Evolutionary conservation across 75 land plant genomes (phyloP).

Genomic region (Pseudotsuga menziesii): DNA sequence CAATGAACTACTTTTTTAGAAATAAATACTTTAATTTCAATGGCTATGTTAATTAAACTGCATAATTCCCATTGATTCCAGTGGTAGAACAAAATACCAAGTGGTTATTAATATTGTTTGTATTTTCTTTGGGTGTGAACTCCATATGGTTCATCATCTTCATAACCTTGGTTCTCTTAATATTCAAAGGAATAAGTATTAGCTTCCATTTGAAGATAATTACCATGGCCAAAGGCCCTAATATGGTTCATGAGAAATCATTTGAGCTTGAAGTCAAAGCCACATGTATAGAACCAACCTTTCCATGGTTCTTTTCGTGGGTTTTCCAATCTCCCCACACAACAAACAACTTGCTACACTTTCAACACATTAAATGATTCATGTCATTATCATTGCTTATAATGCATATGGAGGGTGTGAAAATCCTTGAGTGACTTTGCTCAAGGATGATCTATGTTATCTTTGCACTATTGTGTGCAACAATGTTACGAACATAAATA

Average conservation of each 20-base stretch:
- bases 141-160: constrained; percentile 28
- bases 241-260: constrained; percentile 82
- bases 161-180: constrained; percentile 35
- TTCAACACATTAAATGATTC: too few species aligned
- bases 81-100: too few species aligned
- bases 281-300: constrained; percentile 84
- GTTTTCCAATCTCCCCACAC: constrained; percentile 86
- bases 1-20: too few species aligned
- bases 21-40: too few species aligned
- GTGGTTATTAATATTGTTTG: too few species aligned
- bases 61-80: too few species aligned
- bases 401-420: constrained; percentile 83
- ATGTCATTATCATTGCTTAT: too few species aligned
- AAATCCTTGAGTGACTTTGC: constrained; percentile 86
- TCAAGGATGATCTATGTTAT: too few species aligned
- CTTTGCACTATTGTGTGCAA: too few species aligned
- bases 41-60: too few species aligned
- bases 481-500: too few species aligned
- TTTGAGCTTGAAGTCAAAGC: constrained; percentile 86
- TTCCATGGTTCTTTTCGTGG: constrained; percentile 89
- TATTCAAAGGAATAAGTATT: constrained; percentile 21
- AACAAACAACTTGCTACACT: constrained; percentile 80
- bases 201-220: constrained; percentile 47
- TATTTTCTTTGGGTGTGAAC: too few species aligned
- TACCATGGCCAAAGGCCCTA: constrained; percentile 78